Base-by-base conservation (phyloP, 140 eudicot genomes). In the Flaveria floridana region DNA sequence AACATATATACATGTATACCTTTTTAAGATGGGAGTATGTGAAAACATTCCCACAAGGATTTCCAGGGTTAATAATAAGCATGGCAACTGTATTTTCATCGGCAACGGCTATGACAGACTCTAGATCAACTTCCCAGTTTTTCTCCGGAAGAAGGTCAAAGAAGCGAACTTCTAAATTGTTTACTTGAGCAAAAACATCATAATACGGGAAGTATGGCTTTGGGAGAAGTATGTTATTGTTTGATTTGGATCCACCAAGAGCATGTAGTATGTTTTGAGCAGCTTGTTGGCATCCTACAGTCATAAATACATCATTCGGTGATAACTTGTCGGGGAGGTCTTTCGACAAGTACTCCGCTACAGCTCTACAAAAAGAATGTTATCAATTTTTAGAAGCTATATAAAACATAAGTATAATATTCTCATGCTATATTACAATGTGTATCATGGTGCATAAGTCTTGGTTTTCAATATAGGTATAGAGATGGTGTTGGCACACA, bases 11-110 rank as follows among this genome's bases (percentile, higher is more conserved):
- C 26, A 59, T 23, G 10, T n/a, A 21, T 47, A 90, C 97, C 91
- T 88, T 79, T 58, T 88, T 73, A 13, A 91, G 72, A 78, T 91
- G 95, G n/a, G 86, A 71, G 61, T 81, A 25, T 13, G 81, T 81
- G 79, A 41, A 91, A 21, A 91, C 95, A 78, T 78, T 91, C 18
- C 92, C 97, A 85, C 97, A 91, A 48, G 97, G 97, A 81, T 91
- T 91, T 3, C 97, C 97, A 7, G 97, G 92, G 70, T 91, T 91
- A 46, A 88, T 88, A 61, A 91, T 76, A 34, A 88, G 87, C 82
- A 88, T 91, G n/a, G 95, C 96, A 37, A 82, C 94, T 18, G 97
- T 91, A 41, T 89, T 89, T 37, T 89, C 96, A 82, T 89, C 94
- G 3, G 94, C 84, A 11, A 87, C 56, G 50, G 85, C 78, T 71